Base-by-base conservation (phyloP, 345 rosid species). In the Populus nigra region DNA sequence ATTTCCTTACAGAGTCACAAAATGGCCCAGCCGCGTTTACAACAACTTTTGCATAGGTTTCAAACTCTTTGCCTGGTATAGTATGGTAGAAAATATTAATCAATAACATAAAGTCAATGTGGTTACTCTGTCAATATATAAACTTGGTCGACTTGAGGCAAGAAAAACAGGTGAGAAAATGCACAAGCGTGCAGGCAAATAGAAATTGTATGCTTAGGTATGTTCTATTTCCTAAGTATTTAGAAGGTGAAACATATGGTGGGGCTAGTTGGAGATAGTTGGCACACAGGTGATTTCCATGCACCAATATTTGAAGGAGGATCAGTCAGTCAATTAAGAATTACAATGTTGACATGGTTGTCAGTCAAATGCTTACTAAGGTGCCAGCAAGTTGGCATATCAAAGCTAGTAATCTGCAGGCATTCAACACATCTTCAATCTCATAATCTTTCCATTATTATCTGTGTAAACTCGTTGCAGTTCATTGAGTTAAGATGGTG, bases 21-120 rank as follows among this genome's bases (percentile, higher is more conserved):
- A 96, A 96, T 16, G 98, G 98, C 66, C 99, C 98, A 69, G 96
- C 98, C 33, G 97, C 99, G 79, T 96, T 96, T 38, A 96, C 96
- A 59, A 96, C 86, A 61, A 93, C 96, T 84, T 88, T 92, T 71
- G 99, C 99, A 79, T 91, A 90, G 76, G 93, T 81, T 12, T 93
- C 93, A 77, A 95, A 95, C 83, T 92, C 97, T 72, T 90, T 79
- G 53, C 98, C 99, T 93, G 87, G 38, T 45, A 53, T n/a, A 66
- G 78, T 1, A 29, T 75, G 59, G 47, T 80, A 80, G 45, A 69
- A 39, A 68, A 80, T 38, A 23, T 55, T 8, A 81, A 41, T 45
- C 25, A 79, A 15, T 33, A 67, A 71, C 49, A 76, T 76, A 35
- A n/a, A 62, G 41, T n/a, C 6, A 15, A 2, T n/a, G n/a, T 27